Percentiles rank a stretch among this genome's conserved stretches.
These are phyloP conservation scores for Trametes elegans DNA, from an alignment of 768 basidiomycete species.

Conservation along the genomic window DNA sequence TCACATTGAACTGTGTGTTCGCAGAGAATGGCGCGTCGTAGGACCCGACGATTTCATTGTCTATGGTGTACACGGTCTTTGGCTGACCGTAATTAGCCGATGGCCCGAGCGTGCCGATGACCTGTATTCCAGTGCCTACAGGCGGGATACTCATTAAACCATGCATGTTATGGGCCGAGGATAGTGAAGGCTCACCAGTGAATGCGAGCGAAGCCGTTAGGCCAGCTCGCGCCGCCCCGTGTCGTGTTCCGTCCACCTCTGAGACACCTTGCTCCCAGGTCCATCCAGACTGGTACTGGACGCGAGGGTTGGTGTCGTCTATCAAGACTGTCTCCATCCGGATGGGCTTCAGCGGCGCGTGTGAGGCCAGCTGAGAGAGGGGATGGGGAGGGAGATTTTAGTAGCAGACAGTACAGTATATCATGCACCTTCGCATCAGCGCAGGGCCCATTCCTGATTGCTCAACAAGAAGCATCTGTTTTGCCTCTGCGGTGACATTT, in stretches of 20 bases:
- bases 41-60: background rate
- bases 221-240: background rate
- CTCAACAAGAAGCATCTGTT: too few relatives aligned
- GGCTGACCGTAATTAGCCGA: background rate
- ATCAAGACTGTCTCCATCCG: background rate
- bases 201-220: background rate
- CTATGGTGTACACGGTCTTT: background rate
- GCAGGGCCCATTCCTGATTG: too few relatives aligned
- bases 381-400: background rate
- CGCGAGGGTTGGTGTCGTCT: conserved; percentile 5
- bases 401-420: background rate
- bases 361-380: too few relatives aligned
- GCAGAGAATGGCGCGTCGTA: background rate
- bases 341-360: background rate
- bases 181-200: background rate
- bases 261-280: conserved; percentile 6
- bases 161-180: too few relatives aligned
- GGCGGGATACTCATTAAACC: background rate
- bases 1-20: background rate
- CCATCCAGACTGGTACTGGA: conserved; percentile 12
- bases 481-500: too few relatives aligned
- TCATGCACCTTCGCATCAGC: background rate
- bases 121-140: conserved; percentile 4
- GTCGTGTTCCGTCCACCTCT: conserved; percentile 9
- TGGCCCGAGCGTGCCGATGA: background rate